These are phyloP conservation scores for Pichia occidentalis DNA, from an alignment of 805 yeast species.

Conservation along the genomic window DNA sequence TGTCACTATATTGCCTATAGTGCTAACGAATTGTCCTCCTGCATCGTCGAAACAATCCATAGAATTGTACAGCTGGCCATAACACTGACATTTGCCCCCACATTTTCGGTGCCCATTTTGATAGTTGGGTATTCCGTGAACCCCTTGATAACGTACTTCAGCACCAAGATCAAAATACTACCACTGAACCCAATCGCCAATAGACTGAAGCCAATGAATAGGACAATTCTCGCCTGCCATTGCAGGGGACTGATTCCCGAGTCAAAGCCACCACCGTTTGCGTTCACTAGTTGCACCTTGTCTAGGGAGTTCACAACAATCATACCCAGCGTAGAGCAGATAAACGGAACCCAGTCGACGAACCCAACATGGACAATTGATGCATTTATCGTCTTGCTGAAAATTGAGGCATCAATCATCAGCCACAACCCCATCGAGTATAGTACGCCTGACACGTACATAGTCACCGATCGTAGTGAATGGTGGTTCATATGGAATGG, in stretches of 20 bases:
- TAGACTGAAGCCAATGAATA: constrained; percentile 87
- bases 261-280: constrained; percentile 26
- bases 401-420: constrained; percentile 82
- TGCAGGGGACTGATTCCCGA: constrained; percentile 39
- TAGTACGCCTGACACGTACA: constrained; percentile 67
- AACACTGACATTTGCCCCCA: constrained; percentile 67
- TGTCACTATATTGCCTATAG: constrained; percentile 16
- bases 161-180: constrained; percentile 76
- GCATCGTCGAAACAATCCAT: constrained; percentile 94
- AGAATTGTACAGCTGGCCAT: constrained; percentile 84
- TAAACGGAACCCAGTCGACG: constrained; percentile 92
- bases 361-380: constrained; percentile 82
- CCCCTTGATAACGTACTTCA: constrained; percentile 76
- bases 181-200: constrained; percentile 95
- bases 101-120: constrained; percentile 91
- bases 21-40: constrained; percentile 92
- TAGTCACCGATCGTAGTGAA: constrained; percentile 58
- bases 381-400: constrained; percentile 77
- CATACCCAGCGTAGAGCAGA: constrained; percentile 87
- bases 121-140: constrained; percentile 75
- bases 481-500: constrained; percentile 67
- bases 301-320: constrained; percentile 70
- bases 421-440: constrained; percentile 88
- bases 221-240: constrained; percentile 89
- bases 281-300: constrained; percentile 39